These are phyloP conservation scores for Microdochium trichocladiopsis DNA, from an alignment of 2,329 filamentous ascomycete species.

Conservation along the genomic window DNA sequence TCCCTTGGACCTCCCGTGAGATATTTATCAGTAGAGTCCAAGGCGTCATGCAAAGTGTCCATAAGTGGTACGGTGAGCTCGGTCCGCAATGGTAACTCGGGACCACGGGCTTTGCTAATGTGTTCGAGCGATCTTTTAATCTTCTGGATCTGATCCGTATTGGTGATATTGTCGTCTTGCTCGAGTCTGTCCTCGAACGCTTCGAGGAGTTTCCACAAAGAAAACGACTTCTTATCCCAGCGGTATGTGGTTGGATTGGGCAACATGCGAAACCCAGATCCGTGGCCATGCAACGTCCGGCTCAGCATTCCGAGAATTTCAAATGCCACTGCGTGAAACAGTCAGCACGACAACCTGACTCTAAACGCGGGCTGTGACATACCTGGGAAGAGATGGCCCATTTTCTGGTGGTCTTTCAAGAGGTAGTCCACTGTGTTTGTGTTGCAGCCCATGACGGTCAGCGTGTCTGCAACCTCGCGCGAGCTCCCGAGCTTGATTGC, in stretches of 20 bases:
- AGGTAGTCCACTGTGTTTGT: slow-evolving; percentile 41
- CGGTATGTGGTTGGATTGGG: slow-evolving; percentile 48
- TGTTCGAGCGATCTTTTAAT: slow-evolving; percentile 5
- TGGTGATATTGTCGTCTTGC: slow-evolving; percentile 6
- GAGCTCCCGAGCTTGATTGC: slow-evolving; percentile 39
- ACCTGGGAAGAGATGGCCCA: slow-evolving; percentile 44
- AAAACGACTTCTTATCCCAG: slow-evolving; percentile 46
- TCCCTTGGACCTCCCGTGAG: slow-evolving; percentile 20
- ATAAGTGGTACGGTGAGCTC: slow-evolving; percentile 27
- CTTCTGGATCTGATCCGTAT: slow-evolving; percentile 3
- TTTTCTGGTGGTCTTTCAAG: slow-evolving; percentile 25
- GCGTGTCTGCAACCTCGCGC: slow-evolving; percentile 43
- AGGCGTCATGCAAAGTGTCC: slow-evolving; percentile 28
- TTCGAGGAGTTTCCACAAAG: slow-evolving; percentile 30
- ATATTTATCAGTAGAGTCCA: slow-evolving; percentile 35
- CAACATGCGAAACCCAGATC: slow-evolving; percentile 43
- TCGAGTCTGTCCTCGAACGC: slow-evolving; percentile 26
- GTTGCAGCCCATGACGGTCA: slow-evolving; percentile 47
- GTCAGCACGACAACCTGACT: slow-evolving; percentile 5
- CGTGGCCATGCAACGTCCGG: slow-evolving; percentile 38
- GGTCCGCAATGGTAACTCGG: slow-evolving; percentile 5
- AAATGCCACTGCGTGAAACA: slow-evolving; percentile 37
- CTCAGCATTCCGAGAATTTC: slow-evolving; percentile 53
- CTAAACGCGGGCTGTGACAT: slow-evolving; percentile 7
- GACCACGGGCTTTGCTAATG: slow-evolving; percentile 7